A percentile compares a stretch with the other conserved stretches of the same genome.
Evolutionary conservation across 495 filamentous ascomycete genomes (phyloP).

Genomic region (Gamarada debralockiae): DNA sequence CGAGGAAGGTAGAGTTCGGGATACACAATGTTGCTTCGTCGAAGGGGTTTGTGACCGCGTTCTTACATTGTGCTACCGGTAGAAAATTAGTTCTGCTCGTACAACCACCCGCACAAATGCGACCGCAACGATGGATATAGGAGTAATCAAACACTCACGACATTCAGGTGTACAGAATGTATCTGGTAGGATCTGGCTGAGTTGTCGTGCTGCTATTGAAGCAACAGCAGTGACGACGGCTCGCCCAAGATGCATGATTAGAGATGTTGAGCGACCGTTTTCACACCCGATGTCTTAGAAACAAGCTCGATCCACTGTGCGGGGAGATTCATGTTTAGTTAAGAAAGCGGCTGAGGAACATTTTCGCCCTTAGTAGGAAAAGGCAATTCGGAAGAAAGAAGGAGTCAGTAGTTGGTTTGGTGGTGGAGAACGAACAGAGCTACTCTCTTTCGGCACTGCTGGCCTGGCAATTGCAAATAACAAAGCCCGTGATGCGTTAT

Average conservation of each 20-base stretch:
- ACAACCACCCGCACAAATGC: neutral
- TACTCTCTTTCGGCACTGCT: too few species aligned
- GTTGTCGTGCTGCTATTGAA: conserved; percentile 5
- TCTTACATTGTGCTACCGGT: conserved; percentile 9
- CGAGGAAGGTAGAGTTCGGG: conserved; percentile 11
- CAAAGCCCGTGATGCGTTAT: too few species aligned
- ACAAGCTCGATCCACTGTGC: too few species aligned
- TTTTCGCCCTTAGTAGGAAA: too few species aligned
- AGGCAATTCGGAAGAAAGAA: too few species aligned
- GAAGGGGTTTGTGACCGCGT: neutral
- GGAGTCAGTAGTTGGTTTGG: too few species aligned
- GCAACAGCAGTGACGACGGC: neutral
- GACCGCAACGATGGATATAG: neutral
- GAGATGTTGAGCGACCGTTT: conserved; percentile 1
- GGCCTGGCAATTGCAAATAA: too few species aligned
- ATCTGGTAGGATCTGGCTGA: neutral
- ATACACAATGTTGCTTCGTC: conserved; percentile 7
- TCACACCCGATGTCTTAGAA: conserved; percentile 14
- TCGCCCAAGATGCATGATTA: neutral
- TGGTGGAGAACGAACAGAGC: too few species aligned
- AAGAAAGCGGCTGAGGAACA: too few species aligned
- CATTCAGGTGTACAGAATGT: conserved; percentile 14
- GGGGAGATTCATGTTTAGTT: too few species aligned
- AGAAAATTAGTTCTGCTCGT: neutral
- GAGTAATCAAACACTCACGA: conserved; percentile 4